Conservation (phyloP, 2,329 filamentous ascomycete genomes). For the Penicillium psychrosexuale region DNA sequence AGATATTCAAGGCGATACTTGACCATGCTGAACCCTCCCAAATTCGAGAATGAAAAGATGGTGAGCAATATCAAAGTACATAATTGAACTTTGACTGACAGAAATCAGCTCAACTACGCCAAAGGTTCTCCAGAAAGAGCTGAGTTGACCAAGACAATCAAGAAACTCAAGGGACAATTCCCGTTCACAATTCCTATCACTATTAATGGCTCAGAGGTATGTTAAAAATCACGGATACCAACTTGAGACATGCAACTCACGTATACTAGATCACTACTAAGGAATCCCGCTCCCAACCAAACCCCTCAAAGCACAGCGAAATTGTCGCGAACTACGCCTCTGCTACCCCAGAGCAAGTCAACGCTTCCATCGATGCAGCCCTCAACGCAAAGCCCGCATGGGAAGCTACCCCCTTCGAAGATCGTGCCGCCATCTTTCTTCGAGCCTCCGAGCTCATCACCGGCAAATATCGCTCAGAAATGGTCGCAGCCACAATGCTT, state of each 20-base stretch:
- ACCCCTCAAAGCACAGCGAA: constrained; percentile 22
- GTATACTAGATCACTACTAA: constrained; percentile 14
- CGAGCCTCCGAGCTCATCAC: constrained; percentile 86
- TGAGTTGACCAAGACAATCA: constrained; percentile 16
- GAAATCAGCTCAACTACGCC: constrained; percentile 13
- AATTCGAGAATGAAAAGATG: constrained; percentile 28
- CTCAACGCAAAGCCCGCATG: constrained; percentile 48
- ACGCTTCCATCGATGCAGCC: constrained; percentile 17
- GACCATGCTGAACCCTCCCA: constrained; percentile 23
- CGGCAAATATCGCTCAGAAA: constrained; percentile 86
- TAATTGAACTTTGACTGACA: neutral
- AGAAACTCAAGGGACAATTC: constrained; percentile 16
- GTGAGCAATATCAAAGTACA: constrained; percentile 2
- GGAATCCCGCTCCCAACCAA: constrained; percentile 16
- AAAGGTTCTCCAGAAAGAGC: constrained; percentile 19
- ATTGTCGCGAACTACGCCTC: constrained; percentile 24
- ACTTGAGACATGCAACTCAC: neutral
- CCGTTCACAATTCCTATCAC: constrained; percentile 17
- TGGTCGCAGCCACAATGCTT: constrained; percentile 90
- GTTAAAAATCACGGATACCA: neutral
- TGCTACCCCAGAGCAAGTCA: constrained; percentile 16
- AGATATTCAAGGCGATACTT: constrained; percentile 8
- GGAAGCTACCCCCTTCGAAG: constrained; percentile 80
- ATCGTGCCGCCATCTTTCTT: constrained; percentile 85
- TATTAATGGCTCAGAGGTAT: constrained; percentile 19